A percentile compares a stretch with the other conserved stretches of the same genome.
phyloP scores from a whole-genome alignment of 225 moss, liverwort and hornwort genomes.

The Marchantia paleacea region DNA sequence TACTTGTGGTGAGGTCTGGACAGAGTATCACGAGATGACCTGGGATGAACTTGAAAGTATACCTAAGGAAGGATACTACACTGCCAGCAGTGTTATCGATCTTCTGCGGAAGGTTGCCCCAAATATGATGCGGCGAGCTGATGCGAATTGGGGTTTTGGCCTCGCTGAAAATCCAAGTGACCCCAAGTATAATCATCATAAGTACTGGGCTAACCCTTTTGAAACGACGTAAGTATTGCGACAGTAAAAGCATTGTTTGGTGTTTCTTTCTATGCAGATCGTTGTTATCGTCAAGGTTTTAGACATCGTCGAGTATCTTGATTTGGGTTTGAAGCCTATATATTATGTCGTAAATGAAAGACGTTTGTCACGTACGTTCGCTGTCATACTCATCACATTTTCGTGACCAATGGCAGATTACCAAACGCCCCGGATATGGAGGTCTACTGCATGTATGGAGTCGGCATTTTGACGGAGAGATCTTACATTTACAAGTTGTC shows the following conservation, averaged over 20 bases:
- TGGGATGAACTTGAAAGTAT: slow-evolving; percentile 72
- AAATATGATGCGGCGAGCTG: slow-evolving; percentile 82
- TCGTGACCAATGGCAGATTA: slow-evolving; percentile 42
- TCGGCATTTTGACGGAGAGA: slow-evolving; percentile 84
- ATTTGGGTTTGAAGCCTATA: no score
- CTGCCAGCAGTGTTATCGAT: slow-evolving; percentile 49
- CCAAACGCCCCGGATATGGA: slow-evolving; percentile 87
- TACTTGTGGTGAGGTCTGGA: slow-evolving; percentile 92
- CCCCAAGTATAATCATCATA: slow-evolving; percentile 64
- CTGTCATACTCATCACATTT: no score
- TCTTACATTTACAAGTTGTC: slow-evolving; percentile 90
- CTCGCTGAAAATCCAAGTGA: slow-evolving; percentile 67
- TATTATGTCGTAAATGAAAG: no score
- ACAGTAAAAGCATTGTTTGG: neutral
- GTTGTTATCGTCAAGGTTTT: no score
- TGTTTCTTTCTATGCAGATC: no score
- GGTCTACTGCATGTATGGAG: slow-evolving; percentile 76
- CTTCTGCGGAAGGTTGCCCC: slow-evolving; percentile 82
- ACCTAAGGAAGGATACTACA: slow-evolving; percentile 47
- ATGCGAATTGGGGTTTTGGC: slow-evolving; percentile 72
- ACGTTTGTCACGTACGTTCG: no score
- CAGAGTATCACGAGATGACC: slow-evolving; percentile 83
- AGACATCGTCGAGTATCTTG: no score
- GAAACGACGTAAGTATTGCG: slow-evolving; percentile 66
- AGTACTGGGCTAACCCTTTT: slow-evolving; percentile 88